Evolutionary conservation across 352 stramenopile genomes (phyloP), one percentile per base, ranked within the genome.

Genomic region (Globisporangium perplexum): DNA sequence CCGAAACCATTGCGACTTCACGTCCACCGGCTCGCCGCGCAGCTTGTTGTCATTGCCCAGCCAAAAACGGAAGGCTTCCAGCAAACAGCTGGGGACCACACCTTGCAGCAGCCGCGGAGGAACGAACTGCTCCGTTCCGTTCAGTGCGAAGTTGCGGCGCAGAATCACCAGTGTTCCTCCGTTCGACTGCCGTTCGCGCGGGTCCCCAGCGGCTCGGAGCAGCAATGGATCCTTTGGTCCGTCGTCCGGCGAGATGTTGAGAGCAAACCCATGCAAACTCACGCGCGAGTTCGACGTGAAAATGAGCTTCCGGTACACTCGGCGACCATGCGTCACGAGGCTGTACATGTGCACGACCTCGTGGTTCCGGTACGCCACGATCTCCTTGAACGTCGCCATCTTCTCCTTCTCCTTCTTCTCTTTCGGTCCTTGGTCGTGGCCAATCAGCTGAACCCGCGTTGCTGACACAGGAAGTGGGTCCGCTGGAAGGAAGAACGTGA

Each of bases 21-120:
- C 39, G 46, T 88, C 72, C 4, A 97, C 79, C 26, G 96, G 89
- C 62, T 98, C 97, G 14, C 96, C 96, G 59, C 96, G 86, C 15
- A 99, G 76, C 36, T 85, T 83, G 47, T 97, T 94, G 64, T 98
- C 87, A 62, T 97, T 88, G 45, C 93, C 96, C 49, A 98, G 92
- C 97, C 97, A 99, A 63, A 99, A 98, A 2, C 91, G 70, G 55
- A 98, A 99, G 20, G 90, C 90, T 45, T 99, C 96, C 5, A 98
- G 70, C 33, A 99, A 77, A 17, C 88, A 96, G 45, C 81, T 95
- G 14, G 96, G 96, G 36, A 99, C 50, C 26, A 98, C 64, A 31
- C 97, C 97, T 33, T 97, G 92, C 18, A 99, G 65, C 43, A 98
- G 89, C 3, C 95, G 79, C 14, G 82, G 82, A 6, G 95, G 95